Evolutionary conservation across 768 basidiomycete species (phyloP).

Genomic region (Coprinopsis sp.): DNA sequence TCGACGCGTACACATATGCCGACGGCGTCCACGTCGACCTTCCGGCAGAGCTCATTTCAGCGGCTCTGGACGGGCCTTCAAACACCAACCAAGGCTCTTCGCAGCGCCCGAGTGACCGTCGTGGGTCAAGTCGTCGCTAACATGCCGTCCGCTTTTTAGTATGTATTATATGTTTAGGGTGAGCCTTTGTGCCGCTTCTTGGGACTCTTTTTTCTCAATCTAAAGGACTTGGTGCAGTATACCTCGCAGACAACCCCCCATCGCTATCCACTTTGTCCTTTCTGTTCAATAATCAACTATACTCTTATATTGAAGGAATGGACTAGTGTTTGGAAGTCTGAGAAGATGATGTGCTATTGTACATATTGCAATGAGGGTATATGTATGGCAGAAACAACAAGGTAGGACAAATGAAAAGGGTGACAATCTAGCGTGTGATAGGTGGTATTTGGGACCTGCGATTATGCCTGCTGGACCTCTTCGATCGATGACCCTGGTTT

Average conservation of each 20-base stretch:
- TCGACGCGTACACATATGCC: conserved; percentile 77
- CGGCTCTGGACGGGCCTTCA: conserved; percentile 73
- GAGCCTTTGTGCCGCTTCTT: background rate
- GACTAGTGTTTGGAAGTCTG: too few relatives aligned
- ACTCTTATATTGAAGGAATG: too few relatives aligned
- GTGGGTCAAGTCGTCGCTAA: conserved; percentile 44
- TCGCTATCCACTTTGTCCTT: conserved; percentile 6
- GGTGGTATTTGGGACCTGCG: too few relatives aligned
- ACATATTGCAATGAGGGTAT: too few relatives aligned
- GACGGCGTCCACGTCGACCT: conserved; percentile 93
- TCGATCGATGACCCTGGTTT: too few relatives aligned
- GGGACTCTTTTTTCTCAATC: background rate
- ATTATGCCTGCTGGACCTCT: too few relatives aligned
- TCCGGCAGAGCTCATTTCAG: conserved; percentile 88
- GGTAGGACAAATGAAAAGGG: too few relatives aligned
- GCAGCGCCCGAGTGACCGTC: conserved; percentile 51
- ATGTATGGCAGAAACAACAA: too few relatives aligned
- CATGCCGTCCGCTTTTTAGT: conserved; percentile 1
- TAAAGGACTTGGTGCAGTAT: conserved; percentile 3
- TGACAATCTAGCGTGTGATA: too few relatives aligned
- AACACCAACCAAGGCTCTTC: conserved; percentile 47
- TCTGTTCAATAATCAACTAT: background rate
- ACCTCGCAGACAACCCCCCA: conserved; percentile 8
- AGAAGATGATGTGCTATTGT: too few relatives aligned
- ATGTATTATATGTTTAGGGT: background rate